Base-by-base conservation (phyloP, 2,329 filamentous ascomycete genomes). In the Apiospora sp. region DNA sequence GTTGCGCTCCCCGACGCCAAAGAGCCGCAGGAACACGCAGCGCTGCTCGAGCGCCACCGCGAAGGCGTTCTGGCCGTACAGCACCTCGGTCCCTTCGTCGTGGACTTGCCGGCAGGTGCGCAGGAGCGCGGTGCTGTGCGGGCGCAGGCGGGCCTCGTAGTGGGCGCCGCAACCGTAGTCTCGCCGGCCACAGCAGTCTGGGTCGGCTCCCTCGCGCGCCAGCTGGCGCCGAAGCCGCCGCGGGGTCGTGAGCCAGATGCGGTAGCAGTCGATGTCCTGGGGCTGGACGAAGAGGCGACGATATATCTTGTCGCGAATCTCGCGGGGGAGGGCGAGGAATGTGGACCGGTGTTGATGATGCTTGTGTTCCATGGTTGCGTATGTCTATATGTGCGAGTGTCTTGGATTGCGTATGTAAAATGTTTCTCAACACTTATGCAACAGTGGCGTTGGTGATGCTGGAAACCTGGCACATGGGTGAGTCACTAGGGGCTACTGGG, bases 61-160 rank as follows among this genome's bases (percentile, higher is more conserved):
- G 69, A 75, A 75, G 19, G 64, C 51, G 74, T 67, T 74, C 4
- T 49, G 72, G 37, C 14, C 43, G 44, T 74, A 75, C 41, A 75
- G 37, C 1, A 72, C 46, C 1, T 72, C 71, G 16, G 74, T 71
- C 2, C 71, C 73, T 34, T 74, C 73, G 4, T 72, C 64, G 64
- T 58, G 51, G 12, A 58, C 27, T 0, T 4, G 13, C 3, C 51
- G 51, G 51, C 51, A 58, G 27, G 51, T 22, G 2, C 51, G 51
- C 27, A 58, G 27, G 27, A 58, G 51, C 51, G 51, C 51, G 4
- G 51, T 58, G 14, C 27, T 27, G 27, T 37, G 30, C 2, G 54
- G 30, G 6, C 54, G 54, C 16, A 61, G 54, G 8, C 54, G 54
- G 16, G 54, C 54, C 14, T 61, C 54, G 30, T 22, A 37, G 54